phyloP scores from a whole-genome alignment of 2,329 filamentous ascomycete species.

The Metarhizium sp. region DNA sequence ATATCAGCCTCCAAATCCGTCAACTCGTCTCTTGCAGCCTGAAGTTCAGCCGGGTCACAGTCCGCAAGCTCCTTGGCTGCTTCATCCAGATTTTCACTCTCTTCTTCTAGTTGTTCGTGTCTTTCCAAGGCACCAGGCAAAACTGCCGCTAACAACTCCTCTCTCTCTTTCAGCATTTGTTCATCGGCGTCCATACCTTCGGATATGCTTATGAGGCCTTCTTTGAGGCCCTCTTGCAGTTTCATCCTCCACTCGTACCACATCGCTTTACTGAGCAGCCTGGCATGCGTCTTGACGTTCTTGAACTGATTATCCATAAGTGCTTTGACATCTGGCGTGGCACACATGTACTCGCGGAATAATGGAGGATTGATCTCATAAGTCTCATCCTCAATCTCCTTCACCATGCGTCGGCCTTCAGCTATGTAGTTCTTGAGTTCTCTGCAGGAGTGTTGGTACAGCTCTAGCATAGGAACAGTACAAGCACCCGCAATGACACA shows the following conservation, averaged over 20 bases:
- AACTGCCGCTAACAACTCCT: conserved; percentile 55
- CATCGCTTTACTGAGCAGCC: conserved; percentile 84
- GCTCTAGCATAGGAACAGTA: conserved; percentile 82
- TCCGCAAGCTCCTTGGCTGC: conserved; percentile 67
- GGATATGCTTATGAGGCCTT: conserved; percentile 66
- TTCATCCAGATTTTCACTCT: conserved; percentile 59
- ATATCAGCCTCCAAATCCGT: conserved; percentile 57
- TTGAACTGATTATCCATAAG: conserved; percentile 97
- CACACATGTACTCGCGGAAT: conserved; percentile 84
- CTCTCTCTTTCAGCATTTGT: conserved; percentile 54
- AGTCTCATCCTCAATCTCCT: conserved; percentile 82
- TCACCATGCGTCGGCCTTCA: conserved; percentile 81
- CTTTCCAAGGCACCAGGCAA: conserved; percentile 57
- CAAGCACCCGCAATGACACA: conserved; percentile 85
- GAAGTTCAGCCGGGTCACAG: conserved; percentile 72
- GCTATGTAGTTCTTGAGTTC: conserved; percentile 97
- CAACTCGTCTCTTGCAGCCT: conserved; percentile 61
- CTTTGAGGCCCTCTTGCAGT: conserved; percentile 69
- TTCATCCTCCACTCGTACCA: conserved; percentile 99
- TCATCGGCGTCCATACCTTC: conserved; percentile 72
- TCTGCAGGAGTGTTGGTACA: conserved; percentile 92
- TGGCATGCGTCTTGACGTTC: conserved; percentile 88
- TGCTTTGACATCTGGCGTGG: conserved; percentile 69
- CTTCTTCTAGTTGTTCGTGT: conserved; percentile 50
- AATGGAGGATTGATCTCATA: conserved; percentile 83